Base-by-base conservation (phyloP, 179 eudicot genomes). In the Silene coronaria region DNA sequence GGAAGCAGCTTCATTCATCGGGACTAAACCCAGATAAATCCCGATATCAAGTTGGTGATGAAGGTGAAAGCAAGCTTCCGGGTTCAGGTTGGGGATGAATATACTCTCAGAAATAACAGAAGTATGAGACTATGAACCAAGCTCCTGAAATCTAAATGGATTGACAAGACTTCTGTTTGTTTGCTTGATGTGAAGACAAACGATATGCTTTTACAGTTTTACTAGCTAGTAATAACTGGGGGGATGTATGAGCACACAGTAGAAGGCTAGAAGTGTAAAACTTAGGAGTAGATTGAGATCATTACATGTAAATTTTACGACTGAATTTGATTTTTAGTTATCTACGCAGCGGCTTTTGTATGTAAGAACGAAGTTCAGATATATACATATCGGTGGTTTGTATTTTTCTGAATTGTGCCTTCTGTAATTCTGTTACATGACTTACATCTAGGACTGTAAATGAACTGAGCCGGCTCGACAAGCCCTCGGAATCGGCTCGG, bases 1-100 rank as follows among this genome's bases (percentile, higher is more conserved):
- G 97, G 65, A 92, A 86, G 75, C 91, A 84, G 77, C 91, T 92
- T 66, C 92, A 89, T 51, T 73, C 85, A 8, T 78, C 92, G 8
- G 97, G 96, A 24, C 58, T 85, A 81, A 81, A 80, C 79, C 36
- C 76, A 0, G 66, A 76, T 24, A 75, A 77, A 51, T 86, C 75
- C 34, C 94, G 92, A n/a, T 91, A 64, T 79, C 77, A 77, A 9
- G 96, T 92, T 74, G 86, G 89, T 48, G 87, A 89, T 24, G 79
- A 67, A 63, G 72, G 62, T 14, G 61, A 77, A 77, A 42, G 63
- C 63, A 30, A 74, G 62, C 68, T 68, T 72, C 66, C 68, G 0
- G 66, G 66, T 53, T 34, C 62, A 5, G 66, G 60, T 36, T 26
- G 10, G 42, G 32, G 70, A 14, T 66, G 45, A 21, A 46, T 21